A percentile compares a stretch with the other conserved stretches of the same genome.
Conservation (phyloP, 2,329 filamentous ascomycete genomes). For the Fusarium abutilonis region DNA sequence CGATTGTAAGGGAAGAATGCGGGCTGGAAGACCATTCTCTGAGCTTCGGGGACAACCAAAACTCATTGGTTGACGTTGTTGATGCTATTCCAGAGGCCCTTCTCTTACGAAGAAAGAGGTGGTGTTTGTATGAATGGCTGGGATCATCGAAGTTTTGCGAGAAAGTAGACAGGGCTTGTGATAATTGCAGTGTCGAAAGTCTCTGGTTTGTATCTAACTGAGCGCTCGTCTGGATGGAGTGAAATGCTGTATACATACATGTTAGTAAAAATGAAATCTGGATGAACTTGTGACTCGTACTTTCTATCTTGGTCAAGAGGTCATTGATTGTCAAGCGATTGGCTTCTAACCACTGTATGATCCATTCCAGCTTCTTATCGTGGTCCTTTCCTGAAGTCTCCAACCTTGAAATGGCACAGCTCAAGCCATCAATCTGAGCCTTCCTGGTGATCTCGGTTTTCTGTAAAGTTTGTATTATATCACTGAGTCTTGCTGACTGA, state of each 20-base stretch:
- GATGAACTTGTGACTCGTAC: not conserved
- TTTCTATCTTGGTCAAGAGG: not conserved
- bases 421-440: not conserved
- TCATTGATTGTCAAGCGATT: slow-evolving; percentile 7
- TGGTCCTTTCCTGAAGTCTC: not conserved
- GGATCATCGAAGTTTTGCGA: slow-evolving; percentile 3
- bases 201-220: slow-evolving; percentile 11
- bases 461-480: not conserved
- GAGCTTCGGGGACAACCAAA: slow-evolving; percentile 14
- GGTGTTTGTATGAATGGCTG: not conserved
- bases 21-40: not conserved
- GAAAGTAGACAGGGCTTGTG: not conserved
- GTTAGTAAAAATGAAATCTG: too few species aligned
- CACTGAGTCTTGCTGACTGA: not conserved
- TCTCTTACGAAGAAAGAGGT: not conserved
- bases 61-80: not conserved
- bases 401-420: not conserved
- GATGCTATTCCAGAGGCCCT: not conserved
- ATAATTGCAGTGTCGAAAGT: slow-evolving; percentile 10
- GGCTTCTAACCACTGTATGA: not conserved
- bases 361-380: slow-evolving; percentile 1
- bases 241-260: not conserved
- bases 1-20: not conserved
- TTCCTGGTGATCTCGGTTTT: not conserved
- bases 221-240: slow-evolving; percentile 6